Evolutionary conservation across 2,329 filamentous ascomycete species (phyloP).

Genomic region (Botryosphaeria dothidea): DNA sequence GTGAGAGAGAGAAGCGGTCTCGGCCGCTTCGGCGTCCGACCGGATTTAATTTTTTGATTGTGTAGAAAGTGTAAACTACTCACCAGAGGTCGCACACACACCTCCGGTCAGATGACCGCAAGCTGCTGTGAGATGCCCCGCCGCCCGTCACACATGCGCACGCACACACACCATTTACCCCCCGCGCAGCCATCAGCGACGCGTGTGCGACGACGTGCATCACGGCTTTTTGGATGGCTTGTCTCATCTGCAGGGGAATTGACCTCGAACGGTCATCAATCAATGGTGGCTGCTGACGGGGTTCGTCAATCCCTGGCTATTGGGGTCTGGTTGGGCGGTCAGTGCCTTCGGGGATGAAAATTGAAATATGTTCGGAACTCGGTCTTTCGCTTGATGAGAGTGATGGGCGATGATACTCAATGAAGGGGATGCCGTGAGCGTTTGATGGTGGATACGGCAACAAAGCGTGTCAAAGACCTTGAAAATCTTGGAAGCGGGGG

Average conservation of each 20-base stretch:
- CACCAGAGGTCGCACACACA: background rate
- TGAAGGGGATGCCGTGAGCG: too few species aligned
- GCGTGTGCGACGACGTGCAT: background rate
- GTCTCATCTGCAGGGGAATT: slow-evolving; percentile 1
- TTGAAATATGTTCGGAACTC: background rate
- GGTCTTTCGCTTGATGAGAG: background rate
- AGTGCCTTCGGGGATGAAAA: background rate
- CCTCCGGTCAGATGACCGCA: slow-evolving; percentile 9
- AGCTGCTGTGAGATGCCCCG: slow-evolving; percentile 14
- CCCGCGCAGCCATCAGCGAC: background rate
- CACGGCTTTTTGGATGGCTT: background rate
- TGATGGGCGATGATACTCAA: too few species aligned
- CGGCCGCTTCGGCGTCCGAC: too few species aligned
- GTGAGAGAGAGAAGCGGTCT: too few species aligned
- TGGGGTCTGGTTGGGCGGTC: background rate
- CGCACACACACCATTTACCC: background rate
- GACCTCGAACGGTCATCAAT: background rate
- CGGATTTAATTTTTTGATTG: too few species aligned
- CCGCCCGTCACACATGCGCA: background rate
- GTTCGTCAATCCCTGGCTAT: background rate
- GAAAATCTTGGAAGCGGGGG: too few species aligned
- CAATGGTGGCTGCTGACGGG: slow-evolving; percentile 5
- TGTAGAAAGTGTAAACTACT: too few species aligned
- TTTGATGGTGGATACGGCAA: background rate
- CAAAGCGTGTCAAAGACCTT: too few species aligned